Conservation (phyloP, 306 rosid genomes). For the Glycine tomentella region DNA sequence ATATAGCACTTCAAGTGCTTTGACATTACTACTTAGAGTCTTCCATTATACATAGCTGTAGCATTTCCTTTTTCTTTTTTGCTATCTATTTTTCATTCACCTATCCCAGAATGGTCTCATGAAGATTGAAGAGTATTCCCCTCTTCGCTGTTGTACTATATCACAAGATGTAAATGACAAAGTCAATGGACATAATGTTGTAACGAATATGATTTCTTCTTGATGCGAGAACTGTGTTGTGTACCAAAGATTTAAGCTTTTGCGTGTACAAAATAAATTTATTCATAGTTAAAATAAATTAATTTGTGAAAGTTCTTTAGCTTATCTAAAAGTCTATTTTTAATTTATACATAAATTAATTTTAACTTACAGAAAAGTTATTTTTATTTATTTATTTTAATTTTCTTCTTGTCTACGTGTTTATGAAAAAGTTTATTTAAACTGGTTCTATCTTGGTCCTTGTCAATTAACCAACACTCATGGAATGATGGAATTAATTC, state of each 20-base stretch:
- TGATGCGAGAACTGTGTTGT: background rate
- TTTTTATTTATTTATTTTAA: no score
- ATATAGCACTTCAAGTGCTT: slow-evolving; percentile 39
- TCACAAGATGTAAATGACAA: slow-evolving; percentile 39
- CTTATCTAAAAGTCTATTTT: no score
- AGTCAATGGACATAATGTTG: slow-evolving; percentile 5
- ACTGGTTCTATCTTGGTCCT: background rate
- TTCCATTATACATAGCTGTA: slow-evolving; percentile 23
- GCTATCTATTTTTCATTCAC: background rate
- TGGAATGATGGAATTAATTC: background rate
- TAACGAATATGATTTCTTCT: slow-evolving; percentile 20
- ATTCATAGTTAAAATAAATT: no score
- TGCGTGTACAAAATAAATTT: background rate
- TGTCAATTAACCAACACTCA: background rate
- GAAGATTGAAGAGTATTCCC: slow-evolving; percentile 47
- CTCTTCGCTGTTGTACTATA: slow-evolving; percentile 39
- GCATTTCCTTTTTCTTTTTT: slow-evolving; percentile 18
- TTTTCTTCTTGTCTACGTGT: no score
- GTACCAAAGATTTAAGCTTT: slow-evolving; percentile 37
- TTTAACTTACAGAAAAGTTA: no score
- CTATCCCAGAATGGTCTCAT: background rate
- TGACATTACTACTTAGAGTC: slow-evolving; percentile 31
- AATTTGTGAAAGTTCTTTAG: no score
- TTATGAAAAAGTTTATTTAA: no score
- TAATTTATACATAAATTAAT: no score